Evolutionary conservation across 192 early-diverging fungal genomes (phyloP), one percentile per base, ranked within the genome.

Genomic region (Pilobolus umbonatus): DNA sequence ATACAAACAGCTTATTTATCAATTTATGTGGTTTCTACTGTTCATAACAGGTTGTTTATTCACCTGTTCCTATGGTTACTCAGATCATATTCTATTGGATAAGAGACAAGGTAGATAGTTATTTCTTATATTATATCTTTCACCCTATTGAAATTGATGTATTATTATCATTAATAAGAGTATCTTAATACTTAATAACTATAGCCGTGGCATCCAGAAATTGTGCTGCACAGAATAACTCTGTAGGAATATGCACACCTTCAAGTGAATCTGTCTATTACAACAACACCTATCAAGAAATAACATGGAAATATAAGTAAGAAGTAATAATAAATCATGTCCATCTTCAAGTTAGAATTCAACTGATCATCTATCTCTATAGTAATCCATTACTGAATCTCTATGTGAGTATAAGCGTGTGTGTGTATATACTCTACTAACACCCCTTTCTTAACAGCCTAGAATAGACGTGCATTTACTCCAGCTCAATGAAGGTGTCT

Each of bases 231-330:
- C 25, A 25, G 2, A 49, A 52, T 8, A 59, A 69, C 31, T 52
- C 53, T 11, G 55, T 62, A 10, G 25, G 49, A 1, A 57, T 69
- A 32, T 69, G 67, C 32, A 60, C 67, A 11, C 67, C 67, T 29
- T 4, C 17, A 4, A 22, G 29, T 28, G 12, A 31, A n/a, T 52
- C 53, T 26, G 21, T 30, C 9, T 69, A 61, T 61, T 60, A 69
- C 38, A 69, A 69, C 24, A 11, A 42, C n/a, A 69, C 67, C 21
- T 43, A 45, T 29, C 50, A 69, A 45, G 56, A 57, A 48, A 44
- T 69, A 34, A 49, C 43, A 40, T 69, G 67, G 67, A 69, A 69
- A 35, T 69, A 64, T 61, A 60, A 69, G 67, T 69, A 69, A 69
- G 50, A 49, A 35, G 30, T 30, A 17, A 49, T 29, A 49, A 29